Evolutionary conservation across 768 basidiomycete genomes (phyloP), one percentile per base, ranked within the genome.

Genomic region (Termitomyces sp.): DNA sequence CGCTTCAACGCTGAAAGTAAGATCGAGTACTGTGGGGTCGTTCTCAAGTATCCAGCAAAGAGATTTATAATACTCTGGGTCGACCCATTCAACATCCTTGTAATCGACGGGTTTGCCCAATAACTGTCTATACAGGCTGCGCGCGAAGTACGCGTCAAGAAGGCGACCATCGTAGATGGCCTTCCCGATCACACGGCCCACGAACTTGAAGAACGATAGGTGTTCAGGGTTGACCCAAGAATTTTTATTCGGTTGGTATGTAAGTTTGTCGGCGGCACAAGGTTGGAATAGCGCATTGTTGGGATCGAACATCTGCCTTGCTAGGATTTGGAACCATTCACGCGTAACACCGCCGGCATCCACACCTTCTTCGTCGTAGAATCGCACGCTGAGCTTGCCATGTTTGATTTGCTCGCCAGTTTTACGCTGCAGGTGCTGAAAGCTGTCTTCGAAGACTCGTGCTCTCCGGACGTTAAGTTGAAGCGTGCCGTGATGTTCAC

Each of bases 281-380:
- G 97, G 96, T 69, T 98, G 94, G 84, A 99, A 99, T 28, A 98
- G 81, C 5, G 94, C 96, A 65, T 97, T 97, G 74, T 96, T 93
- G 26, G 97, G 96, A 70, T 99, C 94, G 74, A 99, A 99, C 90
- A 99, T 99, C 71, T 97, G 94, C 51, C 94, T 83, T 1, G 97
- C 95, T 18, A 99, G 85, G 52, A 97, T 96, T 66, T 94, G 92
- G 86, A 95, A 98, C 94, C 95, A 98, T 75, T 98, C 95, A 58
- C 96, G 83, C 8, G 97, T 97, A 36, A 99, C 92, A 63, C 97
- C 97, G 22, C 97, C 97, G 0, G 97, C 97, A 69, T 99, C 97
- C 22, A 99, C 93, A 52, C 97, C 97, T 68, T 98, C 97, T 68
- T 99, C 97, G 56, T 94, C 90, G 66, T 93, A 92, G 75, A 97